Conservation (phyloP, 768 basidiomycete genomes). For the Lentinula aciculospora region DNA sequence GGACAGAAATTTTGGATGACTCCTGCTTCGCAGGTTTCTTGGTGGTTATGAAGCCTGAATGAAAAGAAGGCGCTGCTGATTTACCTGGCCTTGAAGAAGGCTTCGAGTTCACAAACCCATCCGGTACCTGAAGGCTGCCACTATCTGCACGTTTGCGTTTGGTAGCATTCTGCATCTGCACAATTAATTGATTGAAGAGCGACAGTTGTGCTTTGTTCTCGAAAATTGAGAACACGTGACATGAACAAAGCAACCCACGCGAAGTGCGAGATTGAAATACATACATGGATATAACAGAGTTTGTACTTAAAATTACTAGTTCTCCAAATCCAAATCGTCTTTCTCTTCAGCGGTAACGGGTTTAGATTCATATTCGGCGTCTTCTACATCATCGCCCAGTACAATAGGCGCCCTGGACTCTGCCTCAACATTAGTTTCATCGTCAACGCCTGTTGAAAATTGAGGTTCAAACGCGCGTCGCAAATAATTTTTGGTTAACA, state of each 20-base stretch:
- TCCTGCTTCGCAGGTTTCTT: background rate
- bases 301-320: no score
- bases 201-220: no score
- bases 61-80: background rate
- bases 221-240: no score
- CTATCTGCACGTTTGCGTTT: slow-evolving; percentile 1
- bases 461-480: no score
- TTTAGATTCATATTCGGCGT: slow-evolving; percentile 1
- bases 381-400: background rate
- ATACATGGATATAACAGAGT: background rate
- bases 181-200: background rate
- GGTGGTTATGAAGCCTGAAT: background rate
- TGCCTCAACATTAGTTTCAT: background rate
- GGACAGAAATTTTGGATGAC: background rate
- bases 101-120: slow-evolving; percentile 2
- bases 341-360: background rate
- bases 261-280: background rate
- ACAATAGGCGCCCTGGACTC: background rate
- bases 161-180: background rate
- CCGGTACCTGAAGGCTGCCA: background rate
- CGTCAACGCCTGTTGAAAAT: background rate
- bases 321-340: background rate
- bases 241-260: no score
- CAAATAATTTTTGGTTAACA: no score
- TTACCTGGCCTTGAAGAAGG: background rate